Evolutionary conservation across 2,329 filamentous ascomycete genomes (phyloP).

Genomic region (Onygena corvina): DNA sequence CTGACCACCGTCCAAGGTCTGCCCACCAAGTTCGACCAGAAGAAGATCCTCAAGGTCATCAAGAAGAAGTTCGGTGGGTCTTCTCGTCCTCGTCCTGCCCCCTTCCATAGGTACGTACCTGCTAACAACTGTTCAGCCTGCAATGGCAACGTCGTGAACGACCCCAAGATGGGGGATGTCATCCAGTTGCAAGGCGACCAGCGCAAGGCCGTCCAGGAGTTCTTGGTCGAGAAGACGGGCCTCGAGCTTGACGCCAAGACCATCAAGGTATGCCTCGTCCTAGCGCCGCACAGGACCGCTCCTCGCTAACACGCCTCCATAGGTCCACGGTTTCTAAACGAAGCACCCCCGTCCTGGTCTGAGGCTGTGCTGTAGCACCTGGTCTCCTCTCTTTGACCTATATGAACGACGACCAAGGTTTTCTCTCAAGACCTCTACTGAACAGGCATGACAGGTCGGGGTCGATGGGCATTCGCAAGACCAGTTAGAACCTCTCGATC

Average conservation of each 20-base stretch:
- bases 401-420: neutral
- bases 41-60: conserved; percentile 99
- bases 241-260: conserved; percentile 89
- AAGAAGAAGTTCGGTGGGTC: conserved; percentile 96
- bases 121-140: conserved; percentile 49
- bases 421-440: neutral
- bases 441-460: neutral
- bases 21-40: conserved; percentile 97
- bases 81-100: neutral
- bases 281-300: neutral
- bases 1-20: conserved; percentile 98
- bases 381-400: neutral
- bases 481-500: neutral
- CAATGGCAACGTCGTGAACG: conserved; percentile 98
- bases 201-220: conserved; percentile 96
- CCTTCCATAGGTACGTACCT: neutral
- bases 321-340: conserved; percentile 44
- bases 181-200: conserved; percentile 99
- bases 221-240: conserved; percentile 87
- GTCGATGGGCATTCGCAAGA: neutral
- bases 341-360: conserved; percentile 34
- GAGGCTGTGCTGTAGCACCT: neutral
- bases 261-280: conserved; percentile 61
- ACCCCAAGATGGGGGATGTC: conserved; percentile 96
- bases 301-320: conserved; percentile 1